phyloP scores from a whole-genome alignment of 2,329 filamentous ascomycete genomes.

The Ophiostoma piceae region DNA sequence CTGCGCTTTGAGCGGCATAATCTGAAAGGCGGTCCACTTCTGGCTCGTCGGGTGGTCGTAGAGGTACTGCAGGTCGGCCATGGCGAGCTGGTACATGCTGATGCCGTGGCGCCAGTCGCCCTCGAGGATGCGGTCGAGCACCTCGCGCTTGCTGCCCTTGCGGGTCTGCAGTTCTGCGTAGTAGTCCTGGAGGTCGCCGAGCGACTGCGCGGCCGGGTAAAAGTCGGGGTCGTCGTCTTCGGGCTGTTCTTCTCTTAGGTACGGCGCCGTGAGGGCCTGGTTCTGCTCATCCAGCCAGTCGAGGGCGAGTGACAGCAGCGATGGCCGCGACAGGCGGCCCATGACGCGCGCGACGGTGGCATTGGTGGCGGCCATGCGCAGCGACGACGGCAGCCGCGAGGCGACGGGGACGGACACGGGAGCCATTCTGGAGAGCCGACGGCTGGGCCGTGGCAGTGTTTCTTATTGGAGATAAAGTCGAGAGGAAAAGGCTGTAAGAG shows the following conservation, averaged over 20 bases:
- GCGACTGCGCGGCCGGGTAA: conserved; percentile 61
- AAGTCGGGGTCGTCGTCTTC: conserved; percentile 45
- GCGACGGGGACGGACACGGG: conserved; percentile 64
- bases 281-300: conserved; percentile 71
- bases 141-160: conserved; percentile 58
- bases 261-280: conserved; percentile 54
- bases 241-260: conserved; percentile 37
- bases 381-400: conserved; percentile 63
- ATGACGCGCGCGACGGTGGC: conserved; percentile 61
- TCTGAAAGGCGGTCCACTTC: conserved; percentile 59
- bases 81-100: conserved; percentile 61
- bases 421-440: conserved; percentile 39
- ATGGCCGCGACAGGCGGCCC: conserved; percentile 63
- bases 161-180: conserved; percentile 57
- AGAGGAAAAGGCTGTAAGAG: neutral
- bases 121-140: conserved; percentile 58
- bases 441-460: neutral
- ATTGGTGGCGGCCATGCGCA: conserved; percentile 63
- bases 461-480: neutral
- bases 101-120: conserved; percentile 65
- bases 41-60: conserved; percentile 60
- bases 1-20: conserved; percentile 47
- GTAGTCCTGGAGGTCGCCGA: conserved; percentile 60
- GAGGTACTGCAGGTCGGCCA: conserved; percentile 62
- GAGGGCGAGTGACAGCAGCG: conserved; percentile 65